Conservation (phyloP, 345 rosid species). For the Dimocarpus longan region DNA sequence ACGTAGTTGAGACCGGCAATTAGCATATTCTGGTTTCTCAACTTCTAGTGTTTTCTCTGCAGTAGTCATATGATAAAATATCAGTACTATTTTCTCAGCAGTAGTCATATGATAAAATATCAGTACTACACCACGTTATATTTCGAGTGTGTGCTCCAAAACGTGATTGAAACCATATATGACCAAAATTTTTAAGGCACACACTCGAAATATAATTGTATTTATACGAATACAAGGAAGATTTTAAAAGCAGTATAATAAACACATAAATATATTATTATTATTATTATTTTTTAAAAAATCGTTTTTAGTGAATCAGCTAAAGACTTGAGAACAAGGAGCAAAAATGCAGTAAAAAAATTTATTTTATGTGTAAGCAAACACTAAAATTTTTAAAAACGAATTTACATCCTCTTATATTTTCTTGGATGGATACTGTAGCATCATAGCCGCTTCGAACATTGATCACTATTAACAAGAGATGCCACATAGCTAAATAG, state of each 20-base stretch:
- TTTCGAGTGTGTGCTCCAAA: neutral
- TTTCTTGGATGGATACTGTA: no score
- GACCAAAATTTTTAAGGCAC: constrained; percentile 2
- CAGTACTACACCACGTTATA: neutral
- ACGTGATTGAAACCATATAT: constrained; percentile 4
- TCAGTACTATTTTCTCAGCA: constrained; percentile 40
- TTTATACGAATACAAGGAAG: neutral
- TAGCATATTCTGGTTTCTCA: constrained; percentile 62
- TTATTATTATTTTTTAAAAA: neutral
- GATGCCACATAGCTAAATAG: no score
- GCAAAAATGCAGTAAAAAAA: no score
- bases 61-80: constrained; percentile 17
- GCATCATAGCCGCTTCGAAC: no score
- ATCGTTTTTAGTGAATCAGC: neutral
- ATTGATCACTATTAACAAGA: no score
- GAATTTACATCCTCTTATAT: no score
- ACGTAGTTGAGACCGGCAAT: constrained; percentile 58
- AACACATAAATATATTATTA: neutral
- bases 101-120: constrained; percentile 15
- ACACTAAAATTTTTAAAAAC: no score
- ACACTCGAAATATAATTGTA: neutral
- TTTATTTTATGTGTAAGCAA: no score
- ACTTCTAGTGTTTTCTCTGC: constrained; percentile 52
- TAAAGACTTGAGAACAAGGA: neutral
- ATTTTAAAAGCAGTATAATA: neutral